Base-by-base conservation (phyloP, 345 rosid genomes). In the Salix arbutifolia region DNA sequence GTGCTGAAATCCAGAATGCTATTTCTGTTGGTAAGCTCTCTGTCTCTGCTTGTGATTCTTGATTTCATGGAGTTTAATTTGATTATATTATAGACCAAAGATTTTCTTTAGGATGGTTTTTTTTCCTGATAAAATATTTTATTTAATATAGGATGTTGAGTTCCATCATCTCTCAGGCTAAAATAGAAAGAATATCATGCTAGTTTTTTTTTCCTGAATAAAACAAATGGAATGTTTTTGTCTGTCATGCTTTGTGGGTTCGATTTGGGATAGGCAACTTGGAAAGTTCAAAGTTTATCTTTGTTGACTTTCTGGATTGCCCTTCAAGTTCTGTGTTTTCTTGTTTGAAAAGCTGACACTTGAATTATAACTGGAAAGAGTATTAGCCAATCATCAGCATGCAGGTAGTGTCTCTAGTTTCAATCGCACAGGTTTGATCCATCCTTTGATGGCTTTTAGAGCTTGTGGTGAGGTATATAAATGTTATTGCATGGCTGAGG, bases 1-100 rank as follows among this genome's bases (percentile, higher is more conserved):
- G 90, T 83, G 85, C 92, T 26, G 94, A 90, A 83, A 90, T 90
- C 69, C 94, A 90, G 83, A 79, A 76, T 74, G 92, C 94, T 80
- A 90, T 90, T 78, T 89, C 94, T 74, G 80, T 82, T 53, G 94
- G 92, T 90, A 68, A 83, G 84, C 71, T 64, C 40, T 50, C 74
- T 74, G 3, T 68, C 35, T 70, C 44, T 46, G 50, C 50, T 46
- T 46, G 50, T 46, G 50, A 46, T 14, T 13, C 50, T 46, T 46
- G 50, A 46, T 13, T 46, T 12, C 17, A 46, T 46, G 17, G 50
- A 14, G 1, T 40, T 40, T 40, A 40, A 10, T 11, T 40, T 40
- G 44, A 40, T 40, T 40, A 10, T 40, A 40, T 40, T 40, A 40
- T 40, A 46, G 50, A 12, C 50, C 50, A 13, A 46, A 46, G 50